Base-by-base conservation (phyloP, 441 rosid species). In the Theobroma grandiflorum region DNA sequence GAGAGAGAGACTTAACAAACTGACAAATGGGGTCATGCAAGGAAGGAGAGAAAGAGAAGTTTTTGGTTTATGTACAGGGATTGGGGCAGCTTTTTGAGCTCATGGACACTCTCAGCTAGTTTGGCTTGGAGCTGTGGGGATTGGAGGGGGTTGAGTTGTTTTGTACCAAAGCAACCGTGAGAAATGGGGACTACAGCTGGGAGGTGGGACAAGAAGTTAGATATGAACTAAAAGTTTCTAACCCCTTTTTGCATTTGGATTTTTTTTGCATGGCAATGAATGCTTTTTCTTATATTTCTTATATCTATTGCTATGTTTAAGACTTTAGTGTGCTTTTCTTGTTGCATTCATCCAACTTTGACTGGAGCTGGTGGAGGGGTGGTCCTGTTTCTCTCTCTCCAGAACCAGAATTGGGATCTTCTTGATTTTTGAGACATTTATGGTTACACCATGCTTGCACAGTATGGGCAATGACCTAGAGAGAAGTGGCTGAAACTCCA, bases 71-170 rank as follows among this genome's bases (percentile, higher is more conserved):
- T 84, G 85, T 82, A 86, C 81, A 87, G 89, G 82, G 91, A 85
- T 86, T 79, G 88, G 87, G 82, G 84, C 92, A 86, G 92, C 91
- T 87, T 91, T 89, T 87, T 86, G 83, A 84, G 82, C 80, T 86
- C 93, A 72, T 88, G 88, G 62, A 84, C 86, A 74, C 83, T 78
- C 84, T 85, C 87, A 87, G 90, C 89, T 83, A 85, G 57, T 82
- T 92, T 89, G 91, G 91, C 88, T 78, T 86, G 76, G 82, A 89
- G 92, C 89, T 80, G 77, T 73, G 49, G 61, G 26, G 63, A 79
- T 81, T 79, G 83, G 79, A 67, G 72, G 76, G 82, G 80, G 80
- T 78, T 70, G 75, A 33, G 64, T 79, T 81, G 72, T 79, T 81
- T 77, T 58, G 78, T 82, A 79, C 81, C 84, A 80, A 63, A 20